A percentile compares a stretch with the other conserved stretches of the same genome.
Evolutionary conservation across 345 rosid species (phyloP).

Genomic region (Ailanthus altissimus): DNA sequence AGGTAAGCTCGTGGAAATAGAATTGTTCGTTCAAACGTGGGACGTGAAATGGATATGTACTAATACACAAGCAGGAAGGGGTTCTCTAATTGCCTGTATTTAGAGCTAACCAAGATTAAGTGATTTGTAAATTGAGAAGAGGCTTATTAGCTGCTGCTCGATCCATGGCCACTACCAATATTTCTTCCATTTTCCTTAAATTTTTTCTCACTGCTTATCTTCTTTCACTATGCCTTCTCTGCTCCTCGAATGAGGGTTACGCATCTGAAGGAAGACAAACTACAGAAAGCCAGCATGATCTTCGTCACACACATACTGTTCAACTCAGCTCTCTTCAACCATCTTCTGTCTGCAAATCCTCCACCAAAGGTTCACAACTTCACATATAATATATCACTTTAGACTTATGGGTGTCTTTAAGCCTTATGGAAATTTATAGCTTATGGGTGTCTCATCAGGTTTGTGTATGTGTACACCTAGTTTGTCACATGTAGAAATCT

Average conservation of each 20-base stretch:
- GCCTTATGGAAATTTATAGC: no score
- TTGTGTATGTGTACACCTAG: no score
- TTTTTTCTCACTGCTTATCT: conserved; percentile 18
- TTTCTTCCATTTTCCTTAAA: background rate
- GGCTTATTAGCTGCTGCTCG: no score
- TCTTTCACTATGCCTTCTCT: conserved; percentile 24
- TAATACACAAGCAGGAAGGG: background rate
- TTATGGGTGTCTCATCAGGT: no score
- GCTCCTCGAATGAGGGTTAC: conserved; percentile 16
- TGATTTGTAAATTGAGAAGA: background rate
- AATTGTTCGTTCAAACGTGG: background rate
- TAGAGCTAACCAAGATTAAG: background rate
- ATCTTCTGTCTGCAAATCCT: conserved; percentile 46
- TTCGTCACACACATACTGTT: conserved; percentile 31
- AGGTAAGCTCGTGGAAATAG: background rate
- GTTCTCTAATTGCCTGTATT: background rate
- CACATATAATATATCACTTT: no score
- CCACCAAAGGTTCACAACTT: conserved; percentile 39
- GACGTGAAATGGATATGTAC: background rate
- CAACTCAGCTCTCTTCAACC: conserved; percentile 56
- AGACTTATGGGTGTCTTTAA: no score
- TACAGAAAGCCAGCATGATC: conserved; percentile 5
- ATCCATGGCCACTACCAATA: conserved; percentile 13
- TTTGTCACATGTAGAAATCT: background rate
- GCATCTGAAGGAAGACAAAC: conserved; percentile 33